A percentile compares a stretch with the other conserved stretches of the same genome.
Evolutionary conservation across 2,329 filamentous ascomycete genomes (phyloP).

Genomic region (Penicillium nordicum): DNA sequence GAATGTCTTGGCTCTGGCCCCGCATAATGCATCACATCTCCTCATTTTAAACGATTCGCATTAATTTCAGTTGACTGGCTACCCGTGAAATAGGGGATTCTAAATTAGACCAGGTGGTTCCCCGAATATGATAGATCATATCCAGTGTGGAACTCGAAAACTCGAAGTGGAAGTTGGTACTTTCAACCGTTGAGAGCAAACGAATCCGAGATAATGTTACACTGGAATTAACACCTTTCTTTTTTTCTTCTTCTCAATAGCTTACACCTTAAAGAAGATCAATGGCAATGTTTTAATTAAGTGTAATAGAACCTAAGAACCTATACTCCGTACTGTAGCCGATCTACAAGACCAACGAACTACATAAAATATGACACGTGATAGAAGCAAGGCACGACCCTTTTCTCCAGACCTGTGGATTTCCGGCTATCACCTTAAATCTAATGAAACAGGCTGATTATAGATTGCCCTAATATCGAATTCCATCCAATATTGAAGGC

Average conservation of each 20-base stretch:
- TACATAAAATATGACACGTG: background rate
- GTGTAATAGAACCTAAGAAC: background rate
- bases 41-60: background rate
- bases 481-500: background rate
- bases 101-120: background rate
- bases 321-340: too few relatives aligned
- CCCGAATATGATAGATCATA: background rate
- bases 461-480: background rate
- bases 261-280: background rate
- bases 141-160: background rate
- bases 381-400: background rate
- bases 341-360: background rate
- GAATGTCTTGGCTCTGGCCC: background rate
- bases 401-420: background rate
- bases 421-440: background rate
- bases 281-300: background rate
- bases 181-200: background rate
- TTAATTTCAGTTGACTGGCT: background rate
- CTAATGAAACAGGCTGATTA: background rate
- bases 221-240: background rate
- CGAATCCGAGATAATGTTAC: background rate
- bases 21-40: background rate
- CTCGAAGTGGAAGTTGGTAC: background rate
- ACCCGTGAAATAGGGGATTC: background rate
- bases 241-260: background rate